These are phyloP conservation scores for Ascodesmis nigricans DNA, from an alignment of 495 filamentous ascomycete genomes.

Conservation along the genomic window DNA sequence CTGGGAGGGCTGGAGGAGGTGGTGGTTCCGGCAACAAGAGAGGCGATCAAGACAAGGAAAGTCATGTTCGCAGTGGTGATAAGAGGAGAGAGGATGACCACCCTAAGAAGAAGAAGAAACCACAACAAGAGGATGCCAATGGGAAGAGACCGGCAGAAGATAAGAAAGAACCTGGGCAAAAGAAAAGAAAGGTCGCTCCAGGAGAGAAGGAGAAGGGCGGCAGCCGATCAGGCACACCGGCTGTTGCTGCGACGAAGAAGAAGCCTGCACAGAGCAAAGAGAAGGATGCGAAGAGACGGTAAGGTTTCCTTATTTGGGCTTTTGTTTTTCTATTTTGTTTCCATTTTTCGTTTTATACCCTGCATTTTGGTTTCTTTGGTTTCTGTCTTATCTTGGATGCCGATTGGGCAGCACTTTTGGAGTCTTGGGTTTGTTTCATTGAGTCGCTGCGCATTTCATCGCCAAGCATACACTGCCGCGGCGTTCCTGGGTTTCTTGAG, in stretches of 20 bases:
- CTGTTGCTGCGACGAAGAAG: conserved; percentile 17
- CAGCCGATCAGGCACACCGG: conserved; percentile 22
- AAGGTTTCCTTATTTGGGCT: conserved; percentile 4
- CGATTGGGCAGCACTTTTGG: conserved; percentile 12
- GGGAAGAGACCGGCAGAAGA: too few species aligned
- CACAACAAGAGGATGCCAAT: conserved; percentile 13
- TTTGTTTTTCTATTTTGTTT: conserved; percentile 4
- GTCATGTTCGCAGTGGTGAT: conserved; percentile 3
- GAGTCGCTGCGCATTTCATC: too few species aligned
- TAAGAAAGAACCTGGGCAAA: conserved; percentile 12
- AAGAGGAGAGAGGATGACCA: not conserved
- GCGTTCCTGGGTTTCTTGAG: conserved; percentile 6
- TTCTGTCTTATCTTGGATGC: conserved; percentile 5
- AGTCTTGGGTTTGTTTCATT: conserved; percentile 2
- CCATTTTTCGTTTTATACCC: conserved; percentile 4
- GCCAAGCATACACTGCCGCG: too few species aligned
- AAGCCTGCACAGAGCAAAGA: conserved; percentile 11
- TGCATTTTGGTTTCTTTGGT: conserved; percentile 4
- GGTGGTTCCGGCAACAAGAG: conserved; percentile 56
- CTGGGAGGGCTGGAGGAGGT: conserved; percentile 56
- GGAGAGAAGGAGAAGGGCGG: conserved; percentile 37
- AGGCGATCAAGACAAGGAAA: conserved; percentile 22
- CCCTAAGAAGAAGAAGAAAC: conserved; percentile 4
- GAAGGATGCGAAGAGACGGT: conserved; percentile 14
- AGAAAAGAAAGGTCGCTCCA: conserved; percentile 12